A percentile compares a stretch with the other conserved stretches of the same genome.
Evolutionary conservation across 257 asterid species (phyloP).

Genomic region (Cynanchum wilfordii): DNA sequence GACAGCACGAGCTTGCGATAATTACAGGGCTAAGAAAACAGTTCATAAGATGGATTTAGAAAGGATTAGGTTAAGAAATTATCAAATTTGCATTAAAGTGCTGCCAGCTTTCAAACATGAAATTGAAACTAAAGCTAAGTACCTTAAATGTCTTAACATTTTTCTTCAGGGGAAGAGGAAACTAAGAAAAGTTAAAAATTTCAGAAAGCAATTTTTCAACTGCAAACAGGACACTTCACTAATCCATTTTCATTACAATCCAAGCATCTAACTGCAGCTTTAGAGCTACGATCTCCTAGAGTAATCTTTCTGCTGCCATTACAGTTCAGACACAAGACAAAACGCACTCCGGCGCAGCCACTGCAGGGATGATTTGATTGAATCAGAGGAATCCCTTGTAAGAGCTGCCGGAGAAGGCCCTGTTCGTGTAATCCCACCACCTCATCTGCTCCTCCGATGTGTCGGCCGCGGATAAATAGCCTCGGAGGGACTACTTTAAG

Average conservation of each 20-base stretch:
- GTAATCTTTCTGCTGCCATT: constrained; percentile 53
- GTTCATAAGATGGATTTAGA: no score
- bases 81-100: no score
- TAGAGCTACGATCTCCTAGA: constrained; percentile 22
- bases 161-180: no score
- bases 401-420: constrained; percentile 39
- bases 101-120: no score
- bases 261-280: constrained; percentile 32
- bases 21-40: no score
- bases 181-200: neutral
- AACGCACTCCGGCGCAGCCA: constrained; percentile 54
- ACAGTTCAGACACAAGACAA: constrained; percentile 50
- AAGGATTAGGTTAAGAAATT: no score
- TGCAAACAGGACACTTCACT: constrained; percentile 59
- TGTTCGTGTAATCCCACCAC: constrained; percentile 62
- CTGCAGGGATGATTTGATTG: constrained; percentile 34
- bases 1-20: no score
- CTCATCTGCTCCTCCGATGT: constrained; percentile 77
- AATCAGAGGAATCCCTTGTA: constrained; percentile 50
- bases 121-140: no score
- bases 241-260: constrained; percentile 82
- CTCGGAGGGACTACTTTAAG: constrained; percentile 63
- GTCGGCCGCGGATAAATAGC: constrained; percentile 55
- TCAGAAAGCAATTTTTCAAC: constrained; percentile 18
- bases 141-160: no score